Base-by-base conservation (phyloP, 768 basidiomycete genomes). In the Candolleomyces eurysporus region DNA sequence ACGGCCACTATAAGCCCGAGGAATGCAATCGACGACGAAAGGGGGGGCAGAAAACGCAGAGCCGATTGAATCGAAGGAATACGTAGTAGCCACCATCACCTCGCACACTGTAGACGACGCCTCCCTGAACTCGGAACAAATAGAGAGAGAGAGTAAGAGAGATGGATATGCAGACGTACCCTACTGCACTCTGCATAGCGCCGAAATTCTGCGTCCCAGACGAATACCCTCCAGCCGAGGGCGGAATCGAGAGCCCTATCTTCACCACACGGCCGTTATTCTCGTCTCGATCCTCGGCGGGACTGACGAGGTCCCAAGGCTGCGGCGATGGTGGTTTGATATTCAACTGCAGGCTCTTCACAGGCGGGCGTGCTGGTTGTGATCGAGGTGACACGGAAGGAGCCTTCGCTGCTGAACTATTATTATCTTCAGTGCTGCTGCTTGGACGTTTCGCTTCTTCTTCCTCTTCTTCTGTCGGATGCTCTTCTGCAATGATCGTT, bases 241-340 rank as follows among this genome's bases (percentile, higher is more conserved):
- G 62, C 60, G 72, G 73, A 9, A 66, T n/a, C 17, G 63, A 40
- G 74, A 59, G 19, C 13, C 54, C 40, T 7, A 10, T 61, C 22
- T 31, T 19, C 42, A 36, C 36, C 8, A 36, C 6, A 11, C 36
- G 36, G 36, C 36, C 36, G 36, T 36, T 61, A 42, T 43, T 80
- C 62, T 78, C 78, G 22, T 75, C 75, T 40, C 75, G 68, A 5
- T 84, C 82, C 13, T 83, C 36, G 6, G 36, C 36, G 36, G 36
- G 83, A 46, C 79, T 78, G 22, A 83, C 70, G 50, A 81, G 74
- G 46, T 90, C 89, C 90, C 90, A 91, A 16, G 84, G 84, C 63
- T 84, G 84, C 36, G 89, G 84, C 32, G 86, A 82, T 19, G 81
- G 75, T 17, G 78, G 69, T 63, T 80, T 81, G 57, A 82, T 71